phyloP scores from a whole-genome alignment of 2,329 filamentous ascomycete species.

The Hymenoscyphus linearis region DNA sequence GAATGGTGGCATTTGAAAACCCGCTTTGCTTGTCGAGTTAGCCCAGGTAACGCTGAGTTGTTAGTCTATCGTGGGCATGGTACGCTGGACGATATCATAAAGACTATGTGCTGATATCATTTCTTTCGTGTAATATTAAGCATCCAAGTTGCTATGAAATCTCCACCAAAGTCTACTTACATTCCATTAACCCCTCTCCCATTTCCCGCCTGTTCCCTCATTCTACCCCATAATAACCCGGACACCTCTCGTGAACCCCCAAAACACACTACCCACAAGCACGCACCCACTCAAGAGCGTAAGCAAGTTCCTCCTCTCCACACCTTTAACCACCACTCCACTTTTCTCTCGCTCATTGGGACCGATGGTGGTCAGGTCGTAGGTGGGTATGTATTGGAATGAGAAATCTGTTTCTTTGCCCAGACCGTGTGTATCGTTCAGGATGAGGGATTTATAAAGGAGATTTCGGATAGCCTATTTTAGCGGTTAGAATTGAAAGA shows the following conservation, averaged over 20 bases:
- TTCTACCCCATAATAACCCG: background rate
- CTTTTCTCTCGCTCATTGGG: background rate
- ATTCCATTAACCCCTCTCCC: background rate
- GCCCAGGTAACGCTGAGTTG: no score
- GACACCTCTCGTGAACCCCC: constrained; percentile 20
- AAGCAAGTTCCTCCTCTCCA: constrained; percentile 44
- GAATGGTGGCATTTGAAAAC: no score
- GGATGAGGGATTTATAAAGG: constrained; percentile 56
- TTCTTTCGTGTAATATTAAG: no score
- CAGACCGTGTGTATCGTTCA: constrained; percentile 55
- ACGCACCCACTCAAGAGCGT: constrained; percentile 38
- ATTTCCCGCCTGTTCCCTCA: no score
- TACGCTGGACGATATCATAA: no score
- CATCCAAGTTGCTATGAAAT: no score
- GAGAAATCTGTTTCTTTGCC: constrained; percentile 60
- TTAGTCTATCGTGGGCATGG: no score
- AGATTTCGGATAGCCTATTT: constrained; percentile 27
- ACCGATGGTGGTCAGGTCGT: constrained; percentile 34
- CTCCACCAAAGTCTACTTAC: no score
- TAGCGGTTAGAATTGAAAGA: background rate
- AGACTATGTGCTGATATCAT: no score
- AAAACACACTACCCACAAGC: constrained; percentile 26
- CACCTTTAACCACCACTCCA: constrained; percentile 25
- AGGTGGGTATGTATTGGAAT: constrained; percentile 64
- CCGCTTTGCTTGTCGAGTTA: no score